These are phyloP conservation scores for Saccharomycopsis sp. DNA, from an alignment of 805 yeast genomes.

Conservation along the genomic window DNA sequence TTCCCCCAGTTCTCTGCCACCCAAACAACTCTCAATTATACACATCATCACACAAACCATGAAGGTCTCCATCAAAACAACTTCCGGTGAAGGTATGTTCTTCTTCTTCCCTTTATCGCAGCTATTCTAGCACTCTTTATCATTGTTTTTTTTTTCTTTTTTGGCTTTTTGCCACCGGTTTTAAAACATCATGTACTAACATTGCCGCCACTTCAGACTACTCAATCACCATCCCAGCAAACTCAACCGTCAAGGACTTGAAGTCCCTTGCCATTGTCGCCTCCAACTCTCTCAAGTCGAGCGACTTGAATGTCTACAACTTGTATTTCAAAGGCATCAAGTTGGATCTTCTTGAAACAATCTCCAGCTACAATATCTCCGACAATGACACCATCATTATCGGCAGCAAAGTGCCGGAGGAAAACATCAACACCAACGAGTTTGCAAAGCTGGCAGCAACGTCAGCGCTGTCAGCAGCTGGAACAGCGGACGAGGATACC, in stretches of 20 bases:
- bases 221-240: constrained; percentile 41
- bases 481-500: neutral
- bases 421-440: neutral
- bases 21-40: too few relatives aligned
- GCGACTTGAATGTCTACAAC: constrained; percentile 10
- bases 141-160: neutral
- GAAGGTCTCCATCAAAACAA: constrained; percentile 42
- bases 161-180: neutral
- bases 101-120: neutral
- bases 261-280: constrained; percentile 38
- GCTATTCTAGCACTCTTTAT: neutral
- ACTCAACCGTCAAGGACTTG: constrained; percentile 44
- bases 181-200: neutral
- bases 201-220: constrained; percentile 25
- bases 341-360: constrained; percentile 16
- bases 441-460: neutral
- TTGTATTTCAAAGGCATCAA: constrained; percentile 16
- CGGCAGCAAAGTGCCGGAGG: constrained; percentile 17
- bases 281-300: constrained; percentile 23
- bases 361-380: constrained; percentile 13
- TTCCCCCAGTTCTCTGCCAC: too few relatives aligned
- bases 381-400: constrained; percentile 14
- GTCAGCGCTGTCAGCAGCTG: too few relatives aligned
- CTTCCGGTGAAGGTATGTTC: constrained; percentile 30
- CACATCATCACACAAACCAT: constrained; percentile 27